These are phyloP conservation scores for Daedaleopsis nitida DNA, from an alignment of 768 basidiomycete species.

Conservation along the genomic window DNA sequence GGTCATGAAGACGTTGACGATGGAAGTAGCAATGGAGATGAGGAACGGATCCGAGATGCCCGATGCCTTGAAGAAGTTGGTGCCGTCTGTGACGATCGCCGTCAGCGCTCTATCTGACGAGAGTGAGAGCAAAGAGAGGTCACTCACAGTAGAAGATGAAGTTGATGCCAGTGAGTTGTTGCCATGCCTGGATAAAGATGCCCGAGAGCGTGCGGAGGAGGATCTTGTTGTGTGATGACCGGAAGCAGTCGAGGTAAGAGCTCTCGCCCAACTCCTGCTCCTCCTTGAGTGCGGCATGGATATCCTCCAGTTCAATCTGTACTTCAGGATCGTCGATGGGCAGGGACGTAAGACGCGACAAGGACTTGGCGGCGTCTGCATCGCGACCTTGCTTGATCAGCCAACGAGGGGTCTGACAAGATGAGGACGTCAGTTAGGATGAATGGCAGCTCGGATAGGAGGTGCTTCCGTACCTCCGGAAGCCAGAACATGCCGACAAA, in stretches of 20 bases:
- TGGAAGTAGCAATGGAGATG: conserved; percentile 63
- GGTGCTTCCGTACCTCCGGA: conserved; percentile 44
- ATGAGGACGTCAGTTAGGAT: not conserved
- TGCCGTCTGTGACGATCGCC: conserved; percentile 32
- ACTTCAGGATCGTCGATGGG: conserved; percentile 50
- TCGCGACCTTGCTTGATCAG: conserved; percentile 66
- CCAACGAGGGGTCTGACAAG: conserved; percentile 65
- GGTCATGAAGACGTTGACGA: conserved; percentile 78
- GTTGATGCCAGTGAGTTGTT: conserved; percentile 80
- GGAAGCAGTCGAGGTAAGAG: conserved; percentile 65
- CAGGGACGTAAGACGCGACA: conserved; percentile 61
- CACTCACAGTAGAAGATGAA: conserved; percentile 49
- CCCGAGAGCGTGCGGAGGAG: conserved; percentile 73
- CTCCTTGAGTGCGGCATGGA: conserved; percentile 57
- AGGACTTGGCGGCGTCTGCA: conserved; percentile 53
- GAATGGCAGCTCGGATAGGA: no score
- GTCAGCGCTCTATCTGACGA: not conserved
- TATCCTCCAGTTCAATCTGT: conserved; percentile 50
- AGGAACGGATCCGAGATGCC: conserved; percentile 47
- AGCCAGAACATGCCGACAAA: conserved; percentile 67
- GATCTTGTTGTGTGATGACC: conserved; percentile 51
- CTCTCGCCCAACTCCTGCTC: conserved; percentile 60
- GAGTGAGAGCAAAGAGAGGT: no score
- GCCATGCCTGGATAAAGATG: conserved; percentile 72
- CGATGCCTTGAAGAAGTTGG: conserved; percentile 44